Percentiles rank a stretch among this genome's conserved stretches.
Conservation (phyloP, 2,329 filamentous ascomycete species). For the Fulvia fulva region DNA sequence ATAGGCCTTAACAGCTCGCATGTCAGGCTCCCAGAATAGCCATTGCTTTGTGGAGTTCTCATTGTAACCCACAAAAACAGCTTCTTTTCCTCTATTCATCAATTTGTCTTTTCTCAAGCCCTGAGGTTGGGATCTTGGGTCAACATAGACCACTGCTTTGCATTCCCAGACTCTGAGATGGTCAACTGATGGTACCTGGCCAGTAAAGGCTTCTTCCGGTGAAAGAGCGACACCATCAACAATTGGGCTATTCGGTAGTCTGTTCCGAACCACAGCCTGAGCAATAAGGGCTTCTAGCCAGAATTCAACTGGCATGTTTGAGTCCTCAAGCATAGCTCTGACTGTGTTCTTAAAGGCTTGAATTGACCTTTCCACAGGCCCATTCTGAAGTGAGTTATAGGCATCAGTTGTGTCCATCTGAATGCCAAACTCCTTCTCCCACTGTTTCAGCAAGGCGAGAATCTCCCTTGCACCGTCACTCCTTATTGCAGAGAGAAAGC, state of each 20-base stretch:
- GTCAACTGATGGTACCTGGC: not conserved
- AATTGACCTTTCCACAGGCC: not conserved
- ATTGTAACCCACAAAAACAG: not conserved
- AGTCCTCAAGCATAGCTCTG: not conserved
- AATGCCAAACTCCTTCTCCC: not conserved
- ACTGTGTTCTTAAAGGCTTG: not conserved
- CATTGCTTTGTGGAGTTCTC: not conserved
- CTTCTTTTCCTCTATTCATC: not conserved
- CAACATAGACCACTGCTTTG: not conserved
- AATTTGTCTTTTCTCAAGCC: not conserved
- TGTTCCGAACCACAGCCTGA: not conserved
- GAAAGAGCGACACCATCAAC: not conserved
- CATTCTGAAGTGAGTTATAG: not conserved
- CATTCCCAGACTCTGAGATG: not conserved
- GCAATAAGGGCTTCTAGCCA: not conserved
- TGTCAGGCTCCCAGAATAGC: not conserved
- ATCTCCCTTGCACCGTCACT: not conserved
- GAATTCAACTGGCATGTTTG: not conserved
- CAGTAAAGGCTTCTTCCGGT: not conserved
- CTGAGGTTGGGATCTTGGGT: not conserved
- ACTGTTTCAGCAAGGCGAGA: not conserved
- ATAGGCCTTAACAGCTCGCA: not conserved
- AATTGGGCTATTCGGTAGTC: not conserved
- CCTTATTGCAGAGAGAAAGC: not conserved
- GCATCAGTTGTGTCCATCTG: not conserved